Evolutionary conservation across 345 rosid species (phyloP).

Genomic region (Rhodomyrtus tomentosa): DNA sequence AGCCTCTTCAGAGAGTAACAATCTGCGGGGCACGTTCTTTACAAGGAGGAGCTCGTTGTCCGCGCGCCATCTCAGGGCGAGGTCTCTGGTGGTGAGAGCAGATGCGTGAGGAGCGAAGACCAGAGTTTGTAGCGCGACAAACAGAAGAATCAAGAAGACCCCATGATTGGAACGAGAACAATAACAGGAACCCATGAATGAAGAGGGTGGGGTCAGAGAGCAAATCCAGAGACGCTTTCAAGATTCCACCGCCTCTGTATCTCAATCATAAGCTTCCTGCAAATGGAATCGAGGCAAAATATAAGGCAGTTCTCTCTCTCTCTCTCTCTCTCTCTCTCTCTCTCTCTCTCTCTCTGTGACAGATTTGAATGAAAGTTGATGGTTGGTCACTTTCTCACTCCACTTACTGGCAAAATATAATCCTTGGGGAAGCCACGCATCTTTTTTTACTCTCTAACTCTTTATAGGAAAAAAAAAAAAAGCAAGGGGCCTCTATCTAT

Average conservation of each 20-base stretch:
- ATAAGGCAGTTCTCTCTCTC: constrained; percentile 20
- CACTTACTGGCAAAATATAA: not conserved
- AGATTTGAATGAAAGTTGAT: constrained; percentile 66
- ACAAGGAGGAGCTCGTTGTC: not conserved
- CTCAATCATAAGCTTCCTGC: constrained; percentile 16
- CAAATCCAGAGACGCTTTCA: not conserved
- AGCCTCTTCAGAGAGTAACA: constrained; percentile 1
- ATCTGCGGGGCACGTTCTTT: not conserved
- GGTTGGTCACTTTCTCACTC: constrained; percentile 29
- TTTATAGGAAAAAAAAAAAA: not conserved
- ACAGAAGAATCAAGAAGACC: not conserved
- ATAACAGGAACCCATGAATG: not conserved
- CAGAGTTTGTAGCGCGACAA: constrained; percentile 17
- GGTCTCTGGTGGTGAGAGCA: constrained; percentile 22
- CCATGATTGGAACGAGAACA: not conserved
- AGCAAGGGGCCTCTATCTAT: not conserved
- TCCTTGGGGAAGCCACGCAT: constrained; percentile 81
- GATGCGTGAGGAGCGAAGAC: constrained; percentile 14
- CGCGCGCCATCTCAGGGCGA: constrained; percentile 28
- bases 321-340: not conserved
- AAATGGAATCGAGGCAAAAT: constrained; percentile 30
- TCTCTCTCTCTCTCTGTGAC: not conserved
- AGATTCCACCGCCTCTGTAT: constrained; percentile 15
- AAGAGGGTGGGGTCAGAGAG: not conserved
- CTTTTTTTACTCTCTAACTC: constrained; percentile 16